These are phyloP conservation scores for Fusarium verticillioides DNA, from an alignment of 2,329 filamentous ascomycete genomes.

Conservation along the genomic window DNA sequence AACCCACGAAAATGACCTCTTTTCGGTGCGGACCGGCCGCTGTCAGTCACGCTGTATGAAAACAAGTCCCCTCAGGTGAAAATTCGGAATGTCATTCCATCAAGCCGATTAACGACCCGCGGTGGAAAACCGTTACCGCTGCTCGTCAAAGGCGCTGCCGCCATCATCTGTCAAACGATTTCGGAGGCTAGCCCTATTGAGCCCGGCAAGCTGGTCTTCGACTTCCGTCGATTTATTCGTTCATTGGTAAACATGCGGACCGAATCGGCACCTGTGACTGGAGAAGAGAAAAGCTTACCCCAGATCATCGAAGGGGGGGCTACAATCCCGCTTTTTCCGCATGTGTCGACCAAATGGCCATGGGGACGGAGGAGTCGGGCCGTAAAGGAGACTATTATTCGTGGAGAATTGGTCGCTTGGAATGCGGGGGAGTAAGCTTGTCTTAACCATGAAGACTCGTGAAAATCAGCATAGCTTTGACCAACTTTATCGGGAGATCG, in stretches of 20 bases:
- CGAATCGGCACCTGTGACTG: not conserved
- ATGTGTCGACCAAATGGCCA: not conserved
- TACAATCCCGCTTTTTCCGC: slow-evolving; percentile 28
- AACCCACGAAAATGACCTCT: slow-evolving; percentile 7
- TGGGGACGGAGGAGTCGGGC: slow-evolving; percentile 30
- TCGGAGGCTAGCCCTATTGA: not conserved
- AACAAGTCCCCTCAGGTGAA: not conserved
- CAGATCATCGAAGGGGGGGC: slow-evolving; percentile 5
- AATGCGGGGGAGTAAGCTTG: slow-evolving; percentile 36
- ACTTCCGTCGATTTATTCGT: not conserved
- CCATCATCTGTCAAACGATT: not conserved
- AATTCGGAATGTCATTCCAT: slow-evolving; percentile 13
- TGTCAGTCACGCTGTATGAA: not conserved
- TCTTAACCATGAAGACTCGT: not conserved
- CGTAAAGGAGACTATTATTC: slow-evolving; percentile 22
- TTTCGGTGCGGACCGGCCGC: not conserved
- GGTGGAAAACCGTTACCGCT: not conserved
- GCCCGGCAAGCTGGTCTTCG: not conserved
- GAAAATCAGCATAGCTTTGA: not conserved
- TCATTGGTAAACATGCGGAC: not conserved
- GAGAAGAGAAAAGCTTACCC: slow-evolving; percentile 5
- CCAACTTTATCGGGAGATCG: not conserved
- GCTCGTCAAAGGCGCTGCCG: slow-evolving; percentile 9
- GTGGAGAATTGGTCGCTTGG: slow-evolving; percentile 26
- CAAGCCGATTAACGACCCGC: not conserved